Conservation (phyloP, 2,329 filamentous ascomycete species). For the Xylaria sp. region DNA sequence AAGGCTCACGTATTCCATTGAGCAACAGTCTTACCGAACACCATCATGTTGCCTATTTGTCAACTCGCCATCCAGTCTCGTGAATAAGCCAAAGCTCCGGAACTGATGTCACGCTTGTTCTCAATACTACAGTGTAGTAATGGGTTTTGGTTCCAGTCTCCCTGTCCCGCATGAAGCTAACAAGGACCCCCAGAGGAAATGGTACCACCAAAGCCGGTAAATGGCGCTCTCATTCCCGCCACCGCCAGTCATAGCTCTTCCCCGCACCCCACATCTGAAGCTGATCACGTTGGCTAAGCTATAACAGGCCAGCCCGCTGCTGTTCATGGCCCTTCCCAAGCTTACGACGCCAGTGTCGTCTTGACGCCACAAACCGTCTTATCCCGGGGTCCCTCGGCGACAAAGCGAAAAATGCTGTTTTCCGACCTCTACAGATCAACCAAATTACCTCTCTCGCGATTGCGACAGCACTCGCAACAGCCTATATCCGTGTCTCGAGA, state of each 20-base stretch:
- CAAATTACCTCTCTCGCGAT: conserved; percentile 63
- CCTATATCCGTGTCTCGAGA: conserved; percentile 51
- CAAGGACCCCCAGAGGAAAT: conserved; percentile 33
- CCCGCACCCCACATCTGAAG: conserved; percentile 48
- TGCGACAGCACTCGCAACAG: conserved; percentile 55
- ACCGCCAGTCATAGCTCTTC: conserved; percentile 47
- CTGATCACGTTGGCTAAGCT: conserved; percentile 40
- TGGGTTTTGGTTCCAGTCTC: conserved; percentile 22
- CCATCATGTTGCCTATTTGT: conserved; percentile 32
- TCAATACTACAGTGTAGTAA: conserved; percentile 20
- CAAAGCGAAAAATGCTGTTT: conserved; percentile 64
- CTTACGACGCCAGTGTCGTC: conserved; percentile 27
- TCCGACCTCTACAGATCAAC: conserved; percentile 69
- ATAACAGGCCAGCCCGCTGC: conserved; percentile 43
- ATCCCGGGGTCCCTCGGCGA: conserved; percentile 34
- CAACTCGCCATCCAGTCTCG: conserved; percentile 25
- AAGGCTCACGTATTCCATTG: conserved; percentile 19
- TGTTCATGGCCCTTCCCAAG: conserved; percentile 26
- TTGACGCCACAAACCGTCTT: conserved; percentile 35
- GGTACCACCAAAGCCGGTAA: conserved; percentile 39
- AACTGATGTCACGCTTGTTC: conserved; percentile 33
- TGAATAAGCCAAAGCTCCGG: conserved; percentile 22
- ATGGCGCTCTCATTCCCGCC: conserved; percentile 41
- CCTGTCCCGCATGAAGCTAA: conserved; percentile 39
- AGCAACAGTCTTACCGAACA: neutral